phyloP scores from a whole-genome alignment of 352 stramenopile species.

The Globisporangium spiculum region DNA sequence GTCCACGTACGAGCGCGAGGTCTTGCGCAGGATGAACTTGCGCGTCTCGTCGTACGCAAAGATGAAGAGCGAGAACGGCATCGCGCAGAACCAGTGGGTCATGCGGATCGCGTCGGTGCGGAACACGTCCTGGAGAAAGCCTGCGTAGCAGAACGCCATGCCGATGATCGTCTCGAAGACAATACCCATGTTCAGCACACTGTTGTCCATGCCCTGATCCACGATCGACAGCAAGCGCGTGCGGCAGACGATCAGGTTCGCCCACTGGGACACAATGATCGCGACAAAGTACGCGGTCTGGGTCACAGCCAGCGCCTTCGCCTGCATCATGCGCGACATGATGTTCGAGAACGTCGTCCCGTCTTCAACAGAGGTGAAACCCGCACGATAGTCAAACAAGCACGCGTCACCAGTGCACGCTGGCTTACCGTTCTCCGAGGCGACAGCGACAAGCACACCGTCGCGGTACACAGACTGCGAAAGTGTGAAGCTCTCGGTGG shows the following conservation, averaged over 20 bases:
- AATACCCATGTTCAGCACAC: slow-evolving; percentile 86
- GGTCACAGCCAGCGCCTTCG: slow-evolving; percentile 66
- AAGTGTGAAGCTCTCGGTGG: slow-evolving; percentile 23
- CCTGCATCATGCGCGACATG: slow-evolving; percentile 67
- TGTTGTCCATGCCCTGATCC: slow-evolving; percentile 87
- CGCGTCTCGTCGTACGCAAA: slow-evolving; percentile 85
- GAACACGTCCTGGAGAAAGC: slow-evolving; percentile 65
- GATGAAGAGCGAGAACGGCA: slow-evolving; percentile 82
- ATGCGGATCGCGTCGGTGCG: slow-evolving; percentile 71
- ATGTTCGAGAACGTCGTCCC: slow-evolving; percentile 53
- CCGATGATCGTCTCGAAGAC: slow-evolving; percentile 84
- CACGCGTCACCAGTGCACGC: slow-evolving; percentile 36
- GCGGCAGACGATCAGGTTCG: slow-evolving; percentile 85
- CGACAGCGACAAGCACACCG: slow-evolving; percentile 17
- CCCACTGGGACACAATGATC: slow-evolving; percentile 82
- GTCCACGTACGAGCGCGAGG: slow-evolving; percentile 55
- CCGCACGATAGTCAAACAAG: slow-evolving; percentile 37
- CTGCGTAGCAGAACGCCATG: slow-evolving; percentile 71
- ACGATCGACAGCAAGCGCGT: slow-evolving; percentile 82
- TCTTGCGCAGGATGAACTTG: slow-evolving; percentile 84
- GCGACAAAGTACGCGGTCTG: slow-evolving; percentile 82
- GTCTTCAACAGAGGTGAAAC: slow-evolving; percentile 35
- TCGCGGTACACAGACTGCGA: slow-evolving; percentile 19
- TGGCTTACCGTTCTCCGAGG: slow-evolving; percentile 15
- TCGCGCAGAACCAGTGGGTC: slow-evolving; percentile 80